These are phyloP conservation scores for Chenopodium formosanum DNA, from an alignment of 148 eudicot species.

Conservation along the genomic window DNA sequence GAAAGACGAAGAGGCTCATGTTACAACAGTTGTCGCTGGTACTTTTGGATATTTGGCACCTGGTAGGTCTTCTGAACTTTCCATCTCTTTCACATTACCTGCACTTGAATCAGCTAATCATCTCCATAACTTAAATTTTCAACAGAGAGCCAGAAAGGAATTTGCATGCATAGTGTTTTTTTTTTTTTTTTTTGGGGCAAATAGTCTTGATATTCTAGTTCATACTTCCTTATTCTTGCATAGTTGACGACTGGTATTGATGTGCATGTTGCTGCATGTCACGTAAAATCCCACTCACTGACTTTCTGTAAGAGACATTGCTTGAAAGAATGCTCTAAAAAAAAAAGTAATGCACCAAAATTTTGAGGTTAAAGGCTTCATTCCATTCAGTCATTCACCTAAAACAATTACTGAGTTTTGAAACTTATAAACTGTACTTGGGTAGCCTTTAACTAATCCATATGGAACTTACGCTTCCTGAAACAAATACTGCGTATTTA, in stretches of 20 bases:
- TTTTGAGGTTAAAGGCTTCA: not conserved
- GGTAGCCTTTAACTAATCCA: too few relatives aligned
- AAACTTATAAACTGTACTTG: not conserved
- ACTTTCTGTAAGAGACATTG: not conserved
- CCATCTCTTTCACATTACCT: not conserved
- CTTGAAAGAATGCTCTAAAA: not conserved
- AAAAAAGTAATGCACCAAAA: not conserved
- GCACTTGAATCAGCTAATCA: too few relatives aligned
- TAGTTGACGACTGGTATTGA: too few relatives aligned
- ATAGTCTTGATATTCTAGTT: too few relatives aligned
- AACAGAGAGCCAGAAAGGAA: not conserved
- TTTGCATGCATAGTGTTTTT: too few relatives aligned
- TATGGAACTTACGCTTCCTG: not conserved
- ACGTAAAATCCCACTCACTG: not conserved
- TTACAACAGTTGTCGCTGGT: constrained; percentile 96
- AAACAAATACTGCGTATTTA: not conserved
- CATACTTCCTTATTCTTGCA: too few relatives aligned
- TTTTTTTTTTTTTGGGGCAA: too few relatives aligned
- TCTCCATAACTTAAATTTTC: not conserved
- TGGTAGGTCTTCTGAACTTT: constrained; percentile 41
- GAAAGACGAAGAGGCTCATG: constrained; percentile 92
- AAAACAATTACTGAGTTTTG: too few relatives aligned
- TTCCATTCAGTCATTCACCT: not conserved
- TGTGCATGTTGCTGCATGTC: not conserved
- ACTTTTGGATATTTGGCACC: constrained; percentile 98